Base-by-base conservation (phyloP, 108 stramenopile species). In the Seminavis robusta region DNA sequence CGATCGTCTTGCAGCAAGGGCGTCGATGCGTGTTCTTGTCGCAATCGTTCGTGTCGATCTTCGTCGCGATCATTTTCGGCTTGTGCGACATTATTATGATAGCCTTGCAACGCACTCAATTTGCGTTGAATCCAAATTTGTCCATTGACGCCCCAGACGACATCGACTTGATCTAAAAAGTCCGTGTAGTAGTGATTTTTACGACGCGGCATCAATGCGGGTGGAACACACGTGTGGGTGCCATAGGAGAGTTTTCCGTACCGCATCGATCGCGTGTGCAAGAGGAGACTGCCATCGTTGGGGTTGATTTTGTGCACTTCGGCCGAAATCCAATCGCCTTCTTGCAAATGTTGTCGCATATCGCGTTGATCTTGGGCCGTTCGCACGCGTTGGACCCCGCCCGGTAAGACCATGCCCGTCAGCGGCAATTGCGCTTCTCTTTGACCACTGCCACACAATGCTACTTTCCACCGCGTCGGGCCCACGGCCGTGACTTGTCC, bases 191-290 rank as follows among this genome's bases (percentile, higher is more conserved):
- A 75, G 66, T 97, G 94, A 59, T 85, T 80, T 50, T 80, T 85
- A 28, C 83, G 80, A 17, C 94, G 46, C 23, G 85, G 70, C 24
- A 97, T 78, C 59, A 94, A 64, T 19, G 69, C 50, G 2, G 92
- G 84, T 46, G 90, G 92, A 23, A 97, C 92, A 2, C 59, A 63
- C 4, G 84, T 69, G 36, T 94, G 65, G 33, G 74, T 73, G 33
- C 98, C 98, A 73, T 97, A 96, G 46, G 92, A 82, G 33, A 98
- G 79, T 66, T 96, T 97, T 9, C 96, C 95, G 50, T 96, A 99
- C 28, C 91, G 74, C 45, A 86, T 67, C 41, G 79, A 83, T 36
- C 96, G 77, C 5, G 96, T 95, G 80, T 99, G 98, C 40, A 99
- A 71, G 25, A 76, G 69, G 28, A 97, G 60, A 6, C 81, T 75